phyloP scores from a whole-genome alignment of 768 basidiomycete species.

The Grammothele lineata region DNA sequence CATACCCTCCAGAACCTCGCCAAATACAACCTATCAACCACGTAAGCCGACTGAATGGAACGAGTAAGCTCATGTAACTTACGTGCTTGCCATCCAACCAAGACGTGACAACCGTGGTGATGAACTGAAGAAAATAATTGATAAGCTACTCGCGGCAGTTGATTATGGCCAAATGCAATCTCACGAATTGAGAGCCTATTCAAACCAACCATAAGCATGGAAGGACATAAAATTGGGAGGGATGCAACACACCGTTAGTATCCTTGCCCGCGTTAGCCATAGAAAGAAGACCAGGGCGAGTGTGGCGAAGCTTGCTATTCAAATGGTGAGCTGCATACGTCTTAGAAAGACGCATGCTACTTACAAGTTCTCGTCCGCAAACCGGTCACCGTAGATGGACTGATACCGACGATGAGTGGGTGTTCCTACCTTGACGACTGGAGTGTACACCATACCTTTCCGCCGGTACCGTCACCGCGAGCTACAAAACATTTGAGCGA shows the following conservation, averaged over 20 bases:
- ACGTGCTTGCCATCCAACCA: conserved; percentile 94
- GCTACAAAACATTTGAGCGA: conserved; percentile 39
- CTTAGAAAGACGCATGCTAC: conserved; percentile 18
- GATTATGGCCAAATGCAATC: conserved; percentile 21
- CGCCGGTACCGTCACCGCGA: conserved; percentile 84
- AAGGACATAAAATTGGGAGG: no score
- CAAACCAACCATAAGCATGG: background rate
- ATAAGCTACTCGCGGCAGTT: background rate
- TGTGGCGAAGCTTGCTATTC: conserved; percentile 90
- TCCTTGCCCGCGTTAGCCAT: conserved; percentile 95
- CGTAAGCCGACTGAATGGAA: background rate
- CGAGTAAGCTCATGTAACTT: conserved; percentile 16
- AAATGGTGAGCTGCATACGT: background rate
- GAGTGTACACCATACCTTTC: conserved; percentile 58
- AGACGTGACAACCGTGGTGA: conserved; percentile 79
- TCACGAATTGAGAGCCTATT: conserved; percentile 82
- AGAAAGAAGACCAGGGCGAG: conserved; percentile 79
- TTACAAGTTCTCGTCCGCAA: conserved; percentile 96
- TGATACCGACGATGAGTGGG: conserved; percentile 24
- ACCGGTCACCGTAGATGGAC: conserved; percentile 89
- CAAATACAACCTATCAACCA: conserved; percentile 76
- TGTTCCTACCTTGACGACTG: background rate
- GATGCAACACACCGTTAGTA: conserved; percentile 69
- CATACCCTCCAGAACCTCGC: conserved; percentile 90
- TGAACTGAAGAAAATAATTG: conserved; percentile 55